These are phyloP conservation scores for Saturnispora quitensis DNA, from an alignment of 805 yeast genomes.

Conservation along the genomic window DNA sequence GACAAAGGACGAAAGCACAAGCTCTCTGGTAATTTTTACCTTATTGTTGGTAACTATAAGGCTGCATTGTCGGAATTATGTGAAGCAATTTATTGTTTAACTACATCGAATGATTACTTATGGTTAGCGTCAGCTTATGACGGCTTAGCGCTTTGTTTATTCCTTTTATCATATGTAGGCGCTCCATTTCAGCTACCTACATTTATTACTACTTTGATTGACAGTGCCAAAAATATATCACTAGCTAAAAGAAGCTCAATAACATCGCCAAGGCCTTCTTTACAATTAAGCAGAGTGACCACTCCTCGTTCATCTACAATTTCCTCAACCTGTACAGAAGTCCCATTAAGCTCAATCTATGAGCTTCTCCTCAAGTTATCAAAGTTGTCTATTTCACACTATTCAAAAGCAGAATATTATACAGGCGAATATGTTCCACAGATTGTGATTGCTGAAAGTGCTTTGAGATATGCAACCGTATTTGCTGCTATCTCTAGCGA, in stretches of 20 bases:
- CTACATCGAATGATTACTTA: constrained; percentile 58
- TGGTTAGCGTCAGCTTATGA: constrained; percentile 91
- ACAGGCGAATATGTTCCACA: constrained; percentile 77
- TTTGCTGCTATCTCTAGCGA: constrained; percentile 44
- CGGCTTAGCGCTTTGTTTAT: constrained; percentile 58
- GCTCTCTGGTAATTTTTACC: constrained; percentile 62
- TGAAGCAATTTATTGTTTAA: constrained; percentile 58
- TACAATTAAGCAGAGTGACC: constrained; percentile 19
- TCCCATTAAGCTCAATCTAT: constrained; percentile 22
- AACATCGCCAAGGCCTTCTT: constrained; percentile 42
- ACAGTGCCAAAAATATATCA: constrained; percentile 19
- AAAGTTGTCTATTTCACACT: constrained; percentile 34
- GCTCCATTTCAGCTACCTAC: constrained; percentile 42
- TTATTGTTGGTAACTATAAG: constrained; percentile 69
- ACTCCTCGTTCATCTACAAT: constrained; percentile 9
- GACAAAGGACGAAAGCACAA: constrained; percentile 69
- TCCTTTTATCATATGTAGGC: constrained; percentile 50
- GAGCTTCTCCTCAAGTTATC: constrained; percentile 32
- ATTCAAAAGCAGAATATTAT: constrained; percentile 43
- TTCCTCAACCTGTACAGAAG: constrained; percentile 9
- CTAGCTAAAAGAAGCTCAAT: constrained; percentile 25
- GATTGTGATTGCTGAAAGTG: constrained; percentile 62
- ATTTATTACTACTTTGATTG: constrained; percentile 19
- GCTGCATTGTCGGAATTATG: constrained; percentile 66
- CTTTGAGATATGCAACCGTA: constrained; percentile 54